Conservation (phyloP, 306 rosid species). For the Carpinus fangiana region DNA sequence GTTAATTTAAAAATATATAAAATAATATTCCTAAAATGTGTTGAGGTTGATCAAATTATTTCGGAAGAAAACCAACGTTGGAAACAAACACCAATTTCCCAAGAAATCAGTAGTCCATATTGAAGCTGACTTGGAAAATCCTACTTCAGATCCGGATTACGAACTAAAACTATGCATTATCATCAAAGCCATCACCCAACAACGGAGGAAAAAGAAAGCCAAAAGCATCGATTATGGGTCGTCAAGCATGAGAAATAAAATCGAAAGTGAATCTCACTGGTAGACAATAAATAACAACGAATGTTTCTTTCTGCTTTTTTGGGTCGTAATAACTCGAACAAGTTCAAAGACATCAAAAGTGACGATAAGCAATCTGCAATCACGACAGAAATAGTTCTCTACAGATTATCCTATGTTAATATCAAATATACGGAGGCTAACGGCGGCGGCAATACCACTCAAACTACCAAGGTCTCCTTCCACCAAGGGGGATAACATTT, state of each 20-base stretch:
- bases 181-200: too few relatives aligned
- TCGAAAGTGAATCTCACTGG: not conserved
- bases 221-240: too few relatives aligned
- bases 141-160: too few relatives aligned
- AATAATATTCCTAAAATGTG: too few relatives aligned
- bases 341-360: not conserved
- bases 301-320: not conserved
- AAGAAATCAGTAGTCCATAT: too few relatives aligned
- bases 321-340: not conserved
- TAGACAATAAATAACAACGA: not conserved
- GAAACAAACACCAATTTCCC: too few relatives aligned
- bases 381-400: not conserved
- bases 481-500: conserved; percentile 66
- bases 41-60: too few relatives aligned
- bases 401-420: not conserved
- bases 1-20: too few relatives aligned
- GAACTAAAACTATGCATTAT: too few relatives aligned
- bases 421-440: not conserved
- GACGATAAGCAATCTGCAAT: not conserved
- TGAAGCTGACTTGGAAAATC: too few relatives aligned
- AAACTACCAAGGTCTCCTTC: conserved; percentile 60
- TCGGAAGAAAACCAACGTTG: too few relatives aligned
- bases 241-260: not conserved
- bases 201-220: too few relatives aligned
- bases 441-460: conserved; percentile 3